Percentiles rank a stretch among this genome's conserved stretches.
Conservation (phyloP, 2,329 filamentous ascomycete species). For the Sporothrix inflata region DNA sequence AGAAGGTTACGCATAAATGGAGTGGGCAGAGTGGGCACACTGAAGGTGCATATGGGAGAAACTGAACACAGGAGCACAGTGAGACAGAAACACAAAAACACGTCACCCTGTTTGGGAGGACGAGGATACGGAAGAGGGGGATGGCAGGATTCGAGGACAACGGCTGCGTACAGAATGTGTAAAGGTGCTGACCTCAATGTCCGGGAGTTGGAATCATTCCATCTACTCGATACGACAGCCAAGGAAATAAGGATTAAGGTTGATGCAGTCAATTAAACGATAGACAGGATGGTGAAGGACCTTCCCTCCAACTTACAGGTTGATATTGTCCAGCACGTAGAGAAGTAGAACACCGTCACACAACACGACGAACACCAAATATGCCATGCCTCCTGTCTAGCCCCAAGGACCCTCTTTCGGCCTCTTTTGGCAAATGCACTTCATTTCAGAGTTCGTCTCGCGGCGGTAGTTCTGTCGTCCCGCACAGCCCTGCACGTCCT, state of each 20-base stretch:
- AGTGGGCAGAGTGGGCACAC: neutral
- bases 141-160: neutral
- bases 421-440: neutral
- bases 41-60: no score
- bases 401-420: neutral
- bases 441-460: neutral
- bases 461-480: neutral
- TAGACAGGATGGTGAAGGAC: neutral
- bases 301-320: neutral
- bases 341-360: neutral
- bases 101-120: neutral
- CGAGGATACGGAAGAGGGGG: no score
- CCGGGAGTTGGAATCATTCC: neutral
- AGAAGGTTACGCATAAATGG: neutral
- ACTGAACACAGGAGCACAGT: no score
- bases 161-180: neutral
- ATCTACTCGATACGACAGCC: neutral
- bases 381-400: neutral
- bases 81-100: neutral
- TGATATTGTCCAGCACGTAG: neutral
- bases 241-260: neutral
- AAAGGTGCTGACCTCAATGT: neutral
- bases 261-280: neutral
- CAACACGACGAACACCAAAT: constrained; percentile 12
- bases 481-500: neutral